Percentiles rank a stretch among this genome's conserved stretches.
Conservation (phyloP, 352 stramenopile genomes). For the Thraustochytrium sp. region DNA sequence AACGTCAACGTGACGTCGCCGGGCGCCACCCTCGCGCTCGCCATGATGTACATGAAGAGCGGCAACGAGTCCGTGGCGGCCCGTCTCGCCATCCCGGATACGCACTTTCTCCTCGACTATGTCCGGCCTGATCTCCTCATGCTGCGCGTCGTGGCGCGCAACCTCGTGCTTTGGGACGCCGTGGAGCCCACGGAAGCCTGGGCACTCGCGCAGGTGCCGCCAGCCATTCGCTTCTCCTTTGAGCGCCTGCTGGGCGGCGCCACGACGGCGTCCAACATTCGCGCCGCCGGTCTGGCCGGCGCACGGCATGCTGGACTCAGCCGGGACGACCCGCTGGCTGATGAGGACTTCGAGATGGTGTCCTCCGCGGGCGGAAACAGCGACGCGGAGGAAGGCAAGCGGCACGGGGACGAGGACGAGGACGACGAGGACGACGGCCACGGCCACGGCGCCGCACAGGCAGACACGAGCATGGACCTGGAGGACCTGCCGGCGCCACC, state of each 20-base stretch:
- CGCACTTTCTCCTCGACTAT: slow-evolving; percentile 88
- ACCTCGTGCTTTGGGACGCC: slow-evolving; percentile 88
- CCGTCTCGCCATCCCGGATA: slow-evolving; percentile 82
- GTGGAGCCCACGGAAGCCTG: slow-evolving; percentile 78
- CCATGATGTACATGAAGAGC: slow-evolving; percentile 92
- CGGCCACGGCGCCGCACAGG: neutral
- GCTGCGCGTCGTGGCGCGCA: slow-evolving; percentile 83
- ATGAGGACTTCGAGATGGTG: neutral
- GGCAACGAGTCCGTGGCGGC: slow-evolving; percentile 72
- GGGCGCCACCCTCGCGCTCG: slow-evolving; percentile 82
- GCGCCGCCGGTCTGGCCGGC: neutral
- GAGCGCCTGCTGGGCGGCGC: slow-evolving; percentile 13
- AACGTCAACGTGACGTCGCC: slow-evolving; percentile 91
- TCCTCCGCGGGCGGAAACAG: neutral
- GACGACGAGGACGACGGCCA: neutral
- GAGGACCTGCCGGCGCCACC: neutral
- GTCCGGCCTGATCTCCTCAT: slow-evolving; percentile 90
- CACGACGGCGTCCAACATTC: neutral
- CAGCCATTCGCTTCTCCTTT: slow-evolving; percentile 22
- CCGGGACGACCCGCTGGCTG: neutral
- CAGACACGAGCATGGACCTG: neutral
- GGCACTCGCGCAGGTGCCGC: slow-evolving; percentile 75
- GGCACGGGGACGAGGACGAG: neutral
- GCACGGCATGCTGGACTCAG: neutral
- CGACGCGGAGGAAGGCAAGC: too few relatives aligned